Evolutionary conservation across 2,329 filamentous ascomycete species (phyloP).

Genomic region (Phaeosphaeria sp.): DNA sequence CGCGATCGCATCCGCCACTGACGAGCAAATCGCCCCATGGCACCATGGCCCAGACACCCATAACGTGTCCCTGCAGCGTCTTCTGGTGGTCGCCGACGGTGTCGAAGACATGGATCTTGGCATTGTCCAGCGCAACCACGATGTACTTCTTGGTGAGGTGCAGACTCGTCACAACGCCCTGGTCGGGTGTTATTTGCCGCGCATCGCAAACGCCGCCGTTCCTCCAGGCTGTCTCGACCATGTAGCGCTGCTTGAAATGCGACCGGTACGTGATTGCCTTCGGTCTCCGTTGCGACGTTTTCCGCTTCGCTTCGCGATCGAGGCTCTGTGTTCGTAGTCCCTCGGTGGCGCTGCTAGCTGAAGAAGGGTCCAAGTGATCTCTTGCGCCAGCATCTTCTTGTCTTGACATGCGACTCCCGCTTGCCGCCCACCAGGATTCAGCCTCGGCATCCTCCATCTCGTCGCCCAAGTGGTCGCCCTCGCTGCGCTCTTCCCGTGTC

Average conservation of each 20-base stretch:
- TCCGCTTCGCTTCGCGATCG: conserved; percentile 57
- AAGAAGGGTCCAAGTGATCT: conserved; percentile 35
- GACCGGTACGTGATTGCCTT: conserved; percentile 87
- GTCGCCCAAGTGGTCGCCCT: conserved; percentile 34
- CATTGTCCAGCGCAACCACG: conserved; percentile 95
- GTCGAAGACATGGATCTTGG: conserved; percentile 98
- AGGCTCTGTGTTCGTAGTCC: conserved; percentile 61
- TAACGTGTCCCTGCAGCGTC: conserved; percentile 92
- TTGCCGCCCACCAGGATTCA: conserved; percentile 32
- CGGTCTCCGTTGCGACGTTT: conserved; percentile 52
- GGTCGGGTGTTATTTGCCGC: conserved; percentile 92
- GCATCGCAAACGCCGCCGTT: conserved; percentile 85
- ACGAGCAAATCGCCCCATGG: conserved; percentile 96
- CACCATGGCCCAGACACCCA: conserved; percentile 99
- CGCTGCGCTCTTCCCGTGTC: conserved; percentile 54
- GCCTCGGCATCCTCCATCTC: conserved; percentile 35
- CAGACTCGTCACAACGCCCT: conserved; percentile 93
- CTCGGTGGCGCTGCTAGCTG: conserved; percentile 56
- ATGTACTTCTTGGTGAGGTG: conserved; percentile 97
- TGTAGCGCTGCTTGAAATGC: conserved; percentile 96
- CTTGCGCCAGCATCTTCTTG: conserved; percentile 32
- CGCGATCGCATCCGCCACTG: conserved; percentile 93
- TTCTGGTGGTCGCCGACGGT: conserved; percentile 87
- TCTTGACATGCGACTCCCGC: conserved; percentile 35
- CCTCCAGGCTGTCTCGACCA: conserved; percentile 96